These are phyloP conservation scores for Proliferodiscus dingleyae DNA, from an alignment of 2,329 filamentous ascomycete genomes.

Conservation along the genomic window DNA sequence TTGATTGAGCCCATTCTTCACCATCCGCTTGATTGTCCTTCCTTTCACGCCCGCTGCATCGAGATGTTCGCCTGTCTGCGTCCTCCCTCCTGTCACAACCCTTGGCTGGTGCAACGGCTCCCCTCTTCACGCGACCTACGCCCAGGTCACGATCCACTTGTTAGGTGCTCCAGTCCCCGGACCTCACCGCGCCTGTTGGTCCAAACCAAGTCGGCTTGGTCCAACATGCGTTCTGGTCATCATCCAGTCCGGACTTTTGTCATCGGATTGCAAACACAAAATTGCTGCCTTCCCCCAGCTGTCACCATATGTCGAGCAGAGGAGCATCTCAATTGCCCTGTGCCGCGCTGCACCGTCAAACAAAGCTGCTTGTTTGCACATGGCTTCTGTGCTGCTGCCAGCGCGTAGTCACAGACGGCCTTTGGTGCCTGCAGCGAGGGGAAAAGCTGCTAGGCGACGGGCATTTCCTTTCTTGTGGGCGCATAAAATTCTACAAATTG, in stretches of 20 bases:
- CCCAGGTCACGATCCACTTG: constrained; percentile 26
- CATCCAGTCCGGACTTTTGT: constrained; percentile 15
- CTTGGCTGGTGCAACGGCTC: constrained; percentile 20
- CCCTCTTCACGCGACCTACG: constrained; percentile 24
- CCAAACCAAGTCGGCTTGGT: constrained; percentile 15
- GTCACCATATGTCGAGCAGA: constrained; percentile 20
- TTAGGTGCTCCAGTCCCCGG: constrained; percentile 26
- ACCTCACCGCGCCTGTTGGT: constrained; percentile 21
- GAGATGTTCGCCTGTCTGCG: neutral
- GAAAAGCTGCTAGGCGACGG: constrained; percentile 9
- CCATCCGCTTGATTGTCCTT: neutral
- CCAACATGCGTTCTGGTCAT: neutral
- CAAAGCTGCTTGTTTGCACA: constrained; percentile 26
- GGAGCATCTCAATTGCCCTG: constrained; percentile 11
- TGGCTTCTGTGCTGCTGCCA: constrained; percentile 12
- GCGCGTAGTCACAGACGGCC: constrained; percentile 20
- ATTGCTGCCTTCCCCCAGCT: constrained; percentile 22
- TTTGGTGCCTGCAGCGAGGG: constrained; percentile 7
- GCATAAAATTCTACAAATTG: constrained; percentile 16
- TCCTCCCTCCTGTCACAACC: constrained; percentile 14
- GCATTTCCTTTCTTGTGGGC: constrained; percentile 25
- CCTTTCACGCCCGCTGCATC: constrained; percentile 2
- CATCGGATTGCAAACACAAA: constrained; percentile 28
- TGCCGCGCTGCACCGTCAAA: constrained; percentile 18
- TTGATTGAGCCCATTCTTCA: no score